A percentile compares a stretch with the other conserved stretches of the same genome.
phyloP scores from a whole-genome alignment of 495 filamentous ascomycete species.

The Penicilliopsis zonata region DNA sequence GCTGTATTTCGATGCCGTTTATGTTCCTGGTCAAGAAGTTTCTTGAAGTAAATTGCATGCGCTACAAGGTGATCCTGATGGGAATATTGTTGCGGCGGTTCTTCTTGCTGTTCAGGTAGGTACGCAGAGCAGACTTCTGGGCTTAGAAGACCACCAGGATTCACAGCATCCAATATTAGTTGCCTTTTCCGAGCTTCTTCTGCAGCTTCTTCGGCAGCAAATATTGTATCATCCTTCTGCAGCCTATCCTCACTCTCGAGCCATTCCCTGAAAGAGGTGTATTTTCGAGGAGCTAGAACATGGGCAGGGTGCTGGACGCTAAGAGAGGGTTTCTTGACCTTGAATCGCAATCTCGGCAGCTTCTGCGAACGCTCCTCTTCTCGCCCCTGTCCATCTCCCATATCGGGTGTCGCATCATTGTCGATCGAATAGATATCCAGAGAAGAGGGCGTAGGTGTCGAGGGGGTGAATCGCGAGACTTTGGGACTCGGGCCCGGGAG shows the following conservation, averaged over 20 bases:
- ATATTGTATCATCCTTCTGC: constrained; percentile 23
- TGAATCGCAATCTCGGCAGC: constrained; percentile 37
- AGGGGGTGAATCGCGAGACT: constrained; percentile 14
- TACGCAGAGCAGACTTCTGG: constrained; percentile 60
- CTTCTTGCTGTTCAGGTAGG: constrained; percentile 60
- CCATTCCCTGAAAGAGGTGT: constrained; percentile 45
- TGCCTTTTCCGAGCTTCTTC: constrained; percentile 37
- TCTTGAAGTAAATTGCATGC: constrained; percentile 70
- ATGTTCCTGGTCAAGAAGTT: constrained; percentile 64
- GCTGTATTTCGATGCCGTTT: constrained; percentile 49
- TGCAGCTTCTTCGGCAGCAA: constrained; percentile 44
- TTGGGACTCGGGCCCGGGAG: constrained; percentile 9
- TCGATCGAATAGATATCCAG: constrained; percentile 3
- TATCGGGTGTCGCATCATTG: constrained; percentile 2
- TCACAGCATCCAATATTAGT: constrained; percentile 54
- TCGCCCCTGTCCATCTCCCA: constrained; percentile 7
- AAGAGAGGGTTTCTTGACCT: constrained; percentile 39
- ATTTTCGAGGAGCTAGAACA: constrained; percentile 28
- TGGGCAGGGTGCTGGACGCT: constrained; percentile 41
- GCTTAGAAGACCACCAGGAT: constrained; percentile 66
- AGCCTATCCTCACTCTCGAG: constrained; percentile 33
- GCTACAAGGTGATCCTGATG: constrained; percentile 76
- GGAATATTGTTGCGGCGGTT: constrained; percentile 64
- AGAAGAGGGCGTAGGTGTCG: constrained; percentile 12
- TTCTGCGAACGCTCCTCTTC: constrained; percentile 13